Evolutionary conservation across 179 eudicot genomes (phyloP), one percentile per base, ranked within the genome.

Genomic region (Beta macrorhiza): DNA sequence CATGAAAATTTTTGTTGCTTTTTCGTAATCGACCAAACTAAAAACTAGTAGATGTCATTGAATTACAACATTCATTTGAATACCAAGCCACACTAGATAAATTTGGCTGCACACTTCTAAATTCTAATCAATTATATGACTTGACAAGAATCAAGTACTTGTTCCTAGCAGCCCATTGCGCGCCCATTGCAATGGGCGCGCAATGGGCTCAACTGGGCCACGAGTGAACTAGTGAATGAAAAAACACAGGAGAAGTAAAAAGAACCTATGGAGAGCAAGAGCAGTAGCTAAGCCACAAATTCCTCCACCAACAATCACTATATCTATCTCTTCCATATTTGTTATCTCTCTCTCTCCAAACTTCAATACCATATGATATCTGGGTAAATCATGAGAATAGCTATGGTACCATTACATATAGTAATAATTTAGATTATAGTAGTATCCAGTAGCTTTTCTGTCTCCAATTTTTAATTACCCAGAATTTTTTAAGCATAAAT

Each of bases 281-380:
- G 91, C 85, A 70, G 90, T 87, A 78, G 91, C 91, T 17, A 87
- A 84, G 51, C 91, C 91, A 8, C 87, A 82, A 69, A 89, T 82
- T 16, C 91, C 91, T 57, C 87, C 89, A 7, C 89, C 91, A 57
- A 87, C 88, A 51, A 89, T 87, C 44, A 89, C 86, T n/a, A 85
- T 80, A 12, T 85, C 88, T 70, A 67, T n/a, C 47, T 62, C 87
- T 67, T 84, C 81, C 2, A 8, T 59, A 22, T 4, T 55, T 0
- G 20, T 42, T 76, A 81, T 81, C 67, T 56, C 25, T 55, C 14
- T 29, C 13, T 58, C 45, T 55, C 11, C 20, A 4, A 20, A 2
- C 37, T 29, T 52, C 72, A 32, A 67, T 12, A 67, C 20, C 45
- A 29, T 65, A 32, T 65, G 70, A 65, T 29, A 65, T 29, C 70